Conservation (phyloP, 1,284 basidiomycete genomes). For the Puccinia triticina region DNA sequence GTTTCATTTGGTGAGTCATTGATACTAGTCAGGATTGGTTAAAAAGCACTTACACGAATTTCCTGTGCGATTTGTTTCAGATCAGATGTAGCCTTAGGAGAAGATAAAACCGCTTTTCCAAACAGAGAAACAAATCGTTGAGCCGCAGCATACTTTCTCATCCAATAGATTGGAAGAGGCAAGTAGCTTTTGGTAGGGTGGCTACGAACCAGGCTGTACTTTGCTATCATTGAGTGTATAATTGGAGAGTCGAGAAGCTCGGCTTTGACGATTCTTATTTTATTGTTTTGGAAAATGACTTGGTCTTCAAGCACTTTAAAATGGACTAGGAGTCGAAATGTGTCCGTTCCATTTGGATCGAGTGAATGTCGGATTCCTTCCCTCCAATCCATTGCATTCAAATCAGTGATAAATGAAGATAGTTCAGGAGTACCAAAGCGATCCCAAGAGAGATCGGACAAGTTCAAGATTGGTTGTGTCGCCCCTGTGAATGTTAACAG, state of each 20-base stretch:
- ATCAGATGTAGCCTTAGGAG: not conserved
- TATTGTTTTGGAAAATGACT: not conserved
- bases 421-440: not conserved
- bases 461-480: not conserved
- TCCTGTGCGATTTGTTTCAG: not conserved
- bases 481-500: not conserved
- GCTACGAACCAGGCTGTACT: not conserved
- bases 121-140: not conserved
- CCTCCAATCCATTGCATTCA: not conserved
- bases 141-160: not conserved
- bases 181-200: not conserved
- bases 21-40: not conserved
- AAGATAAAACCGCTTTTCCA: not conserved
- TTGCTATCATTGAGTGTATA: not conserved
- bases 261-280: not conserved
- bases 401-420: not conserved
- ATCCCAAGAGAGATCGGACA: not conserved
- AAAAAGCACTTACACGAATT: not conserved
- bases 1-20: too few species aligned
- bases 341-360: conserved; percentile 10
- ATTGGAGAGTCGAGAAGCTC: not conserved
- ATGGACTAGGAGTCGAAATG: not conserved
- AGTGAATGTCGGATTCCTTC: not conserved
- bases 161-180: not conserved
- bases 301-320: not conserved